Percentiles rank a stretch among this genome's conserved stretches.
Evolutionary conservation across 768 basidiomycete species (phyloP).

Genomic region (Boletus bicolor): DNA sequence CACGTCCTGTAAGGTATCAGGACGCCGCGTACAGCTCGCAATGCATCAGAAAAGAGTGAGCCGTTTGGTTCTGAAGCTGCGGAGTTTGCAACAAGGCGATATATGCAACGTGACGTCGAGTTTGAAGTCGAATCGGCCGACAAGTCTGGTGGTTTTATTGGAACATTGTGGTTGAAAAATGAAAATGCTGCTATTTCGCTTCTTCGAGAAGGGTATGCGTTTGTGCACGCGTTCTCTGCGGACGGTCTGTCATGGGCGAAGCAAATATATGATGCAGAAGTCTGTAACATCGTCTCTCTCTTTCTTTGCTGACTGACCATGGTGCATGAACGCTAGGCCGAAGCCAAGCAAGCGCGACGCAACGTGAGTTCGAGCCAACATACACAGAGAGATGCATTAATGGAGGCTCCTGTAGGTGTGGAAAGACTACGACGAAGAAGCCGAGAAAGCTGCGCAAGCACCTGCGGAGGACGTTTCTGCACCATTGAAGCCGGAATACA

Average conservation of each 20-base stretch:
- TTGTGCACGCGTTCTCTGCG: conserved; percentile 85
- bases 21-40: conserved; percentile 84
- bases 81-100: conserved; percentile 73
- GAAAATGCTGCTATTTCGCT: conserved; percentile 87
- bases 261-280: conserved; percentile 84
- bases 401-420: conserved; percentile 59
- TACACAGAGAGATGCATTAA: neutral
- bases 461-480: conserved; percentile 44
- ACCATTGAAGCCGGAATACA: conserved; percentile 76
- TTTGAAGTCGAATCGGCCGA: conserved; percentile 88
- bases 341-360: conserved; percentile 74
- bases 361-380: conserved; percentile 54
- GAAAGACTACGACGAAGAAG: conserved; percentile 77
- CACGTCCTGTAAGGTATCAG: conserved; percentile 65
- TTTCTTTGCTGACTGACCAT: neutral
- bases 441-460: conserved; percentile 52
- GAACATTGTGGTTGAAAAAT: conserved; percentile 76
- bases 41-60: conserved; percentile 78
- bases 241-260: conserved; percentile 76
- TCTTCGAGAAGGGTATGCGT: conserved; percentile 82
- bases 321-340: conserved; percentile 45
- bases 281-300: conserved; percentile 26
- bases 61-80: conserved; percentile 82
- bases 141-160: conserved; percentile 96
- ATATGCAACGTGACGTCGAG: conserved; percentile 95